Evolutionary conservation across 768 basidiomycete species (phyloP).

Genomic region (Hericium coralloides): DNA sequence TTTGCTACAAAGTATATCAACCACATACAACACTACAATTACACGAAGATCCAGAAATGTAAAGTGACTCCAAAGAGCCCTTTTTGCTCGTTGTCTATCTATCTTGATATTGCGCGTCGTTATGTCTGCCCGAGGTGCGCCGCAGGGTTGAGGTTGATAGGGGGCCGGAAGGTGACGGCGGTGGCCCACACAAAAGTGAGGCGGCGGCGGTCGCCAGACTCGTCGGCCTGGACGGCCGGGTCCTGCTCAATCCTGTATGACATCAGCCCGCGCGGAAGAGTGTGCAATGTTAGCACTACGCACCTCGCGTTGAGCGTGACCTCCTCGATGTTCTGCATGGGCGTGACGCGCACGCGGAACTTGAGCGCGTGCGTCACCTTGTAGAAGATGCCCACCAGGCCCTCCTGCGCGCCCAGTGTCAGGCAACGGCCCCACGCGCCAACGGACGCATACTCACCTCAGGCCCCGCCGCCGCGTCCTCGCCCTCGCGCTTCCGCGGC

Average conservation of each 20-base stretch:
- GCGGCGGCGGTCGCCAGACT: neutral
- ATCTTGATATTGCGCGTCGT: no score
- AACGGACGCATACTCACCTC: neutral
- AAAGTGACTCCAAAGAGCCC: no score
- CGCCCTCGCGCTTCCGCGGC: neutral
- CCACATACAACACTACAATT: no score
- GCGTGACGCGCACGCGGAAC: conserved; percentile 1
- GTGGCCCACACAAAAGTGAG: neutral
- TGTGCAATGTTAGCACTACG: neutral
- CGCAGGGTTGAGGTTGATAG: neutral
- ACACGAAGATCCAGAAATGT: no score
- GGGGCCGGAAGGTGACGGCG: neutral
- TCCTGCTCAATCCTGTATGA: neutral
- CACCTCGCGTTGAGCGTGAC: conserved; percentile 1
- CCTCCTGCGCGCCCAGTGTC: no score
- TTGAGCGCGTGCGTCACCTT: neutral
- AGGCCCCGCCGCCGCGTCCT: neutral
- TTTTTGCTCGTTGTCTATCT: no score
- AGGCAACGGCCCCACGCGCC: no score
- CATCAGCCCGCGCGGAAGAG: no score
- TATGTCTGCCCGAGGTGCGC: no score
- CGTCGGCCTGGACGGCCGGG: neutral
- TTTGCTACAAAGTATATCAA: neutral
- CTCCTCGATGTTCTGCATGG: neutral
- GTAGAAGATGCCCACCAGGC: conserved; percentile 1